These are phyloP conservation scores for Microstroma glucosiphilum DNA, from an alignment of 1,284 basidiomycete species.

Conservation along the genomic window DNA sequence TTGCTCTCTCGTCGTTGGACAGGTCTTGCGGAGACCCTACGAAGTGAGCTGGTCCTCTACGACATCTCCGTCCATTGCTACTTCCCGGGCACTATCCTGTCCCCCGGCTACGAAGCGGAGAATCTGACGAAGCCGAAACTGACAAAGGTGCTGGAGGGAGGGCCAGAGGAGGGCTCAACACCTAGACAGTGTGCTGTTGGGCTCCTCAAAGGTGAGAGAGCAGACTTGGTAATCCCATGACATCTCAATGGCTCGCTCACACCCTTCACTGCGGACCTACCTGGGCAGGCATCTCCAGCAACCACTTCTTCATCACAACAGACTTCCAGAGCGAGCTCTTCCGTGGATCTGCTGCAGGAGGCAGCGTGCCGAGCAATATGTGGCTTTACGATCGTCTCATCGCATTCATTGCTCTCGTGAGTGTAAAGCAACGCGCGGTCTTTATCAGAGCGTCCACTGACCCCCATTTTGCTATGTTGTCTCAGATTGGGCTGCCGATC, in stretches of 20 bases:
- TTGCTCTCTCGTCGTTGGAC: slow-evolving; percentile 51
- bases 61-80: slow-evolving; percentile 75
- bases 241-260: background rate
- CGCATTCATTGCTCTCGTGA: slow-evolving; percentile 18
- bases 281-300: slow-evolving; percentile 19
- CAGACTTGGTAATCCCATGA: slow-evolving; percentile 43
- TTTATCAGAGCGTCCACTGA: background rate
- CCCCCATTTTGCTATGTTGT: background rate
- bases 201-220: slow-evolving; percentile 57
- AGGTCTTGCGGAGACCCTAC: slow-evolving; percentile 73
- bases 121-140: slow-evolving; percentile 74
- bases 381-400: slow-evolving; percentile 28
- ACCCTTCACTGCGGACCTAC: background rate
- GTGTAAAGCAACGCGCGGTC: background rate
- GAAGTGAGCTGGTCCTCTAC: slow-evolving; percentile 74
- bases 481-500: slow-evolving; percentile 30
- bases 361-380: slow-evolving; percentile 34
- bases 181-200: slow-evolving; percentile 64
- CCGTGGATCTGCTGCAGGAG: slow-evolving; percentile 28
- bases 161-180: slow-evolving; percentile 58
- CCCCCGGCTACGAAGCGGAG: slow-evolving; percentile 73
- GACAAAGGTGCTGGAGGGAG: slow-evolving; percentile 76
- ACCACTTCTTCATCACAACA: slow-evolving; percentile 43
- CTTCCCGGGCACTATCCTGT: slow-evolving; percentile 78
- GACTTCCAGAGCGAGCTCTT: slow-evolving; percentile 40